Evolutionary conservation across 139 green algal genomes (phyloP).

Genomic region (Picochlorum sp.): DNA sequence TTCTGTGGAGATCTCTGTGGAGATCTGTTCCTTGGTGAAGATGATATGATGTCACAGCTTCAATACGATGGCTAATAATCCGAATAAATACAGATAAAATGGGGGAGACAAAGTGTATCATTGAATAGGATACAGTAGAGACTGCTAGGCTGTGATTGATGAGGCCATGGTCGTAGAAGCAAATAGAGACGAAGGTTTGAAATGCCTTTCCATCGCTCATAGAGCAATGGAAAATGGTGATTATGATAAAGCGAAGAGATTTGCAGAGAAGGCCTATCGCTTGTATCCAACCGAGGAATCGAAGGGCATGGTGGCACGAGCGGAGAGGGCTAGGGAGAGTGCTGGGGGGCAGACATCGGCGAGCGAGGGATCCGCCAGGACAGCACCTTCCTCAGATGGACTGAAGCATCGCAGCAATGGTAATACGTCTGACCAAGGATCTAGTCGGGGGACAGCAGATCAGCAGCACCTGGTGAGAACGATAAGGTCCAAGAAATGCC

Average conservation of each 20-base stretch:
- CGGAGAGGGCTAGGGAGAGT: not conserved
- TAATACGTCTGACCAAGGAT: not conserved
- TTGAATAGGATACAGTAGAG: too few species aligned
- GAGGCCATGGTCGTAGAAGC: conserved; percentile 4
- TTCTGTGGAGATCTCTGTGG: too few species aligned
- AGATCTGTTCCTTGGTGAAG: too few species aligned
- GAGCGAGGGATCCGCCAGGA: not conserved
- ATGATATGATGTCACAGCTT: too few species aligned
- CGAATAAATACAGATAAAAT: too few species aligned
- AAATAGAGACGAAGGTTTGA: conserved; percentile 12
- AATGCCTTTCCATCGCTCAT: conserved; percentile 9
- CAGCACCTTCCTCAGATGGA: not conserved
- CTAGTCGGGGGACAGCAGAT: conserved; percentile 30
- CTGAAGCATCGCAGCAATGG: conserved; percentile 1
- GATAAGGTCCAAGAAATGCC: conserved; percentile 20
- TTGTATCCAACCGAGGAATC: conserved; percentile 31
- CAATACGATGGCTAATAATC: too few species aligned
- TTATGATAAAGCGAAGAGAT: conserved; percentile 35
- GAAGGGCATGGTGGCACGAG: conserved; percentile 2
- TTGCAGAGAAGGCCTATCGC: conserved; percentile 45
- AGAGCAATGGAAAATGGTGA: conserved; percentile 17
- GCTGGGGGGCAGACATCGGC: not conserved
- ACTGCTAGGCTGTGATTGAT: too few species aligned
- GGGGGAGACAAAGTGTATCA: too few species aligned
- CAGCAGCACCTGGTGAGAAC: conserved; percentile 37